Evolutionary conservation across 2,329 filamentous ascomycete species (phyloP), one percentile per base, ranked within the genome.

Genomic region (Clonostachys rosea): DNA sequence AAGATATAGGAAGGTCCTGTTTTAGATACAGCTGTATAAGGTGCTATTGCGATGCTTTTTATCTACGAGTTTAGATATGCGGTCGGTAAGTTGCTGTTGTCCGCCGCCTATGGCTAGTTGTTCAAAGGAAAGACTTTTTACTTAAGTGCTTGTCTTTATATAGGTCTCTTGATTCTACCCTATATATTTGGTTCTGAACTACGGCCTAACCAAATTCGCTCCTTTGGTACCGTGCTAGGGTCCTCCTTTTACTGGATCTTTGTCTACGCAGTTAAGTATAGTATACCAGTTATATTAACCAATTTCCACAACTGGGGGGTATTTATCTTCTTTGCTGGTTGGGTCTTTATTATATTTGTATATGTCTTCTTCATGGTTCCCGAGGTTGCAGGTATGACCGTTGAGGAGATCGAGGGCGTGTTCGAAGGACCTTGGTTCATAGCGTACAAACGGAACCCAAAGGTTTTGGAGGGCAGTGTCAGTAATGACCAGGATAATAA

Each of bases 41-140:
- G 55, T 1, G 71, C 71, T 5, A 63, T 75, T 18, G 70, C 69
- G 0, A 63, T 67, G 3, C 63, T 75, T 17, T 75, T 70, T 42
- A 55, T 73, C 9, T 71, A 75, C 45, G 70, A 61, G 1, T 70
- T 75, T 42, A 71, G 69, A 5, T 75, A 71, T 51, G 62, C 63
- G 16, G 60, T 60, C 18, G 59, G 58, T 56, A 43, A 42, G 54
- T 52, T 16, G 16, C 16, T 16, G 16, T 16, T 16, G 16, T 16
- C 13, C 24, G 17, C 41, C 24, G 24, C 42, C 33, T 44, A 14
- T 44, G 34, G 24, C 34, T 14, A 34, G 16, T 16, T 16, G 16
- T 16, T 16, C 16, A 16, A 16, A 16, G 16, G 16, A 16, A 16
- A 16, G 16, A 16, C 16, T 16, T 16, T 16, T 16, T 16, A 16